Evolutionary conservation across 768 basidiomycete genomes (phyloP).

Genomic region (Floccularia luteovirens): DNA sequence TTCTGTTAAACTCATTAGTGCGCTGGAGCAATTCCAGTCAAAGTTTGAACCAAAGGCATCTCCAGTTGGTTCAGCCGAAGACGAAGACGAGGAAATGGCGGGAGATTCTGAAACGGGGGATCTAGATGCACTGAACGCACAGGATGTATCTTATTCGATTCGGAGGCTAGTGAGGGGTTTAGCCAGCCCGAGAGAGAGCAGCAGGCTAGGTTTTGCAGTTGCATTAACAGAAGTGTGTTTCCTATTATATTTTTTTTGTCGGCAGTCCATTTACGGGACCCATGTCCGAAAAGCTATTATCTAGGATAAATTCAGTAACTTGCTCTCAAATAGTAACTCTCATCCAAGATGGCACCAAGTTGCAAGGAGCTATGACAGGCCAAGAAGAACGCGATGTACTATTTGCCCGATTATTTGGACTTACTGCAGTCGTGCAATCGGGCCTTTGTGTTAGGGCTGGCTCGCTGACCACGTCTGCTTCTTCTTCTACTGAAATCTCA

Average conservation of each 20-base stretch:
- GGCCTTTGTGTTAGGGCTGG: constrained; percentile 64
- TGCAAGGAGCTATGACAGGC: constrained; percentile 71
- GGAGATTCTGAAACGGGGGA: constrained; percentile 32
- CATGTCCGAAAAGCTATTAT: constrained; percentile 55
- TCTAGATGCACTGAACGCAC: constrained; percentile 68
- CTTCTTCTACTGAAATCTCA: constrained; percentile 45
- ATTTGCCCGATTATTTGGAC: constrained; percentile 89
- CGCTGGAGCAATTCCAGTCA: constrained; percentile 82
- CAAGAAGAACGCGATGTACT: constrained; percentile 91
- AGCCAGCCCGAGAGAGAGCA: constrained; percentile 89
- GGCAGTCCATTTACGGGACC: background rate
- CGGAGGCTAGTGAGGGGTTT: constrained; percentile 81
- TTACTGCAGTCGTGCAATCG: constrained; percentile 80
- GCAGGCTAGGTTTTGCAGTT: constrained; percentile 91
- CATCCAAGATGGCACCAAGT: constrained; percentile 63
- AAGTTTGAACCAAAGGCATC: constrained; percentile 42
- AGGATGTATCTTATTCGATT: constrained; percentile 91
- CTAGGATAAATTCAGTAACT: constrained; percentile 70
- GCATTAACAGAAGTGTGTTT: constrained; percentile 83
- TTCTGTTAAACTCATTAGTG: constrained; percentile 73
- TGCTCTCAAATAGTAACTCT: constrained; percentile 73
- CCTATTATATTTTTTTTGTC: background rate
- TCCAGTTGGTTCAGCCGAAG: constrained; percentile 24
- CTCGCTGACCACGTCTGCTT: constrained; percentile 44
- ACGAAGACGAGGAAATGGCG: constrained; percentile 39